A percentile compares a stretch with the other conserved stretches of the same genome.
These are phyloP conservation scores for Penstemon davidsonii DNA, from an alignment of 257 asterid genomes.

Conservation along the genomic window DNA sequence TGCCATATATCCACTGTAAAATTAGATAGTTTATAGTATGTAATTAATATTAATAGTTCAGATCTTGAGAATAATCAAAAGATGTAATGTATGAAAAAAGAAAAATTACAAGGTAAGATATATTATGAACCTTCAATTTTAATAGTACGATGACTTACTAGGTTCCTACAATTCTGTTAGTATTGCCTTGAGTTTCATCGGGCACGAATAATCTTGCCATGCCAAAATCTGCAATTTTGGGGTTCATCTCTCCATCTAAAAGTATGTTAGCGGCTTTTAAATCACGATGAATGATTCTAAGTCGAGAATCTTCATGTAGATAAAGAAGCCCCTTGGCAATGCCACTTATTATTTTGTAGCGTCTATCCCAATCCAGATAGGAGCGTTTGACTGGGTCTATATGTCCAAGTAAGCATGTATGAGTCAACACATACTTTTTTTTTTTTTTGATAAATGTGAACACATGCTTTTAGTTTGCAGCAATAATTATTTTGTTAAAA, in stretches of 20 bases:
- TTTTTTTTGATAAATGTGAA: no score
- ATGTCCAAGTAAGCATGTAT: neutral
- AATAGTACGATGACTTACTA: slow-evolving; percentile 19
- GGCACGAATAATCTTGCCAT: slow-evolving; percentile 27
- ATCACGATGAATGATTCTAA: slow-evolving; percentile 28
- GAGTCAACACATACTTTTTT: neutral
- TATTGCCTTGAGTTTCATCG: slow-evolving; percentile 22
- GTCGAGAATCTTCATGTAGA: slow-evolving; percentile 30
- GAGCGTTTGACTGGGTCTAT: slow-evolving; percentile 23
- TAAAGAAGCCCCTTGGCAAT: slow-evolving; percentile 39
- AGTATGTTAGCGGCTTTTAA: slow-evolving; percentile 31
- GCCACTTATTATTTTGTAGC: slow-evolving; percentile 30
- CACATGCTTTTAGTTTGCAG: neutral
- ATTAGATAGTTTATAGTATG: neutral
- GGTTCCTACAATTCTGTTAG: slow-evolving; percentile 34
- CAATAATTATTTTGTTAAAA: neutral
- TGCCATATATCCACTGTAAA: slow-evolving; percentile 36
- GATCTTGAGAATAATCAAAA: neutral
- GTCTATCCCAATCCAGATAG: slow-evolving; percentile 24
- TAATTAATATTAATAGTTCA: neutral
- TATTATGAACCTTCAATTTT: no score
- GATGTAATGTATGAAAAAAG: neutral
- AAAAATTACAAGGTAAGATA: neutral
- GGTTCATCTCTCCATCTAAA: slow-evolving; percentile 29
- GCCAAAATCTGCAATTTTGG: slow-evolving; percentile 36